These are phyloP conservation scores for Notholithocarpus densiflorus DNA, from an alignment of 306 rosid genomes.

Conservation along the genomic window DNA sequence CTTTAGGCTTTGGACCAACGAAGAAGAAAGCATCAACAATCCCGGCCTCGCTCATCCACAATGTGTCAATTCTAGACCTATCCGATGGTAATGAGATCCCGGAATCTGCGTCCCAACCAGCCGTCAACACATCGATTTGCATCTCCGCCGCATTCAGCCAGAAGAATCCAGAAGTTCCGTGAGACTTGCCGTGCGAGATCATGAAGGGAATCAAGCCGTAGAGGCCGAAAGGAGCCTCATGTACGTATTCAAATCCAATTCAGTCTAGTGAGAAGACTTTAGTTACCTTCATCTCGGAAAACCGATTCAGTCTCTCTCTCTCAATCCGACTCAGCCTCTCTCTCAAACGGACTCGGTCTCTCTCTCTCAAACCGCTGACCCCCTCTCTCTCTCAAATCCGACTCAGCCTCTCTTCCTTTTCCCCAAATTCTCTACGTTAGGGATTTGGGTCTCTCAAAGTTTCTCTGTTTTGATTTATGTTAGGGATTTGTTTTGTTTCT, in stretches of 20 bases:
- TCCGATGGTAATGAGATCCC: slow-evolving; percentile 65
- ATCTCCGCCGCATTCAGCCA: slow-evolving; percentile 98
- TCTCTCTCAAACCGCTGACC: too few species aligned
- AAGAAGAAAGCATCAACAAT: slow-evolving; percentile 80
- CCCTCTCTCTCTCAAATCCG: too few species aligned
- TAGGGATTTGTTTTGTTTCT: too few species aligned
- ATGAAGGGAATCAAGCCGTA: slow-evolving; percentile 90
- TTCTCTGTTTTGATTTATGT: too few species aligned
- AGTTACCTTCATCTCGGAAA: too few species aligned
- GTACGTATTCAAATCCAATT: slow-evolving; percentile 74
- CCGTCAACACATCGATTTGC: slow-evolving; percentile 89
- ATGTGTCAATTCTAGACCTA: slow-evolving; percentile 63
- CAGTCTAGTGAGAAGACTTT: too few species aligned
- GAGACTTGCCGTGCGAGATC: slow-evolving; percentile 75
- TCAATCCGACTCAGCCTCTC: too few species aligned
- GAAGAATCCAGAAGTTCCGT: slow-evolving; percentile 79
- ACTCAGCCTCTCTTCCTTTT: too few species aligned
- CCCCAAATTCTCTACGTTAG: too few species aligned
- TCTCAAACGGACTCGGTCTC: too few species aligned
- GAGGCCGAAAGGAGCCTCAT: slow-evolving; percentile 85
- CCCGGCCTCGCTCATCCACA: slow-evolving; percentile 98
- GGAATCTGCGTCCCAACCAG: slow-evolving; percentile 82
- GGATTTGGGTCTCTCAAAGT: too few species aligned
- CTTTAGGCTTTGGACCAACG: slow-evolving; percentile 81
- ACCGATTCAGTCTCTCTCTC: too few species aligned